phyloP scores from a whole-genome alignment of 768 basidiomycete genomes.

The Strobilomyces confusus region DNA sequence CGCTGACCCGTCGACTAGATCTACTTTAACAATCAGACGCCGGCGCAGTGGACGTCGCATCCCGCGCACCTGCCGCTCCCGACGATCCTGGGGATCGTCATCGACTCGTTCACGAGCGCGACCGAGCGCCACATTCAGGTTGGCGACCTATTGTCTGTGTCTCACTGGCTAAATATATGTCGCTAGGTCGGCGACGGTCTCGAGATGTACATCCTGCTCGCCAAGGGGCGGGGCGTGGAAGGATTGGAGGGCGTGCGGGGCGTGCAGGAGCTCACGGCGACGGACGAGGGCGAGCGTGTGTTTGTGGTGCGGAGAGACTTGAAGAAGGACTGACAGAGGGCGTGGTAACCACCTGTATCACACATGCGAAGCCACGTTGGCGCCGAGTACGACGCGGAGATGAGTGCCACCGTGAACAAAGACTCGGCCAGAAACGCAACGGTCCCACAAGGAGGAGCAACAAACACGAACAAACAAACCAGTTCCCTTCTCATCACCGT shows the following conservation, averaged over 20 bases:
- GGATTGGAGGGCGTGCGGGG: conserved; percentile 54
- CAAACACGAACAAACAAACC: conserved; percentile 27
- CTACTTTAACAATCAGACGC: conserved; percentile 94
- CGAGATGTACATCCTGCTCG: conserved; percentile 85
- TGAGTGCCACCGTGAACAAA: neutral
- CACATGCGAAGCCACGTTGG: neutral
- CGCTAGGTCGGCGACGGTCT: conserved; percentile 89
- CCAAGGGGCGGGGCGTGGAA: conserved; percentile 59
- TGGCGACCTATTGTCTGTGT: conserved; percentile 17
- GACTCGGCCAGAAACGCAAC: neutral
- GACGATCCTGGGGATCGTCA: conserved; percentile 80
- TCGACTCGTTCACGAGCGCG: conserved; percentile 95
- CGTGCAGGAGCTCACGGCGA: conserved; percentile 59
- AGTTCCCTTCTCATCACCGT: conserved; percentile 21
- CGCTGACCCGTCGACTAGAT: conserved; percentile 51
- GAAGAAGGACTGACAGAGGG: conserved; percentile 73
- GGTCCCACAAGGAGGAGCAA: conserved; percentile 3
- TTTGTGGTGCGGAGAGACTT: conserved; percentile 74
- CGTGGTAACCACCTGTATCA: neutral
- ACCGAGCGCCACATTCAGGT: conserved; percentile 99
- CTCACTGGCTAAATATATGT: conserved; percentile 1
- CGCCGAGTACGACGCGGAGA: too few relatives aligned
- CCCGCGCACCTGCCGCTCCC: conserved; percentile 79
- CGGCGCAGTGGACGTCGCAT: conserved; percentile 67
- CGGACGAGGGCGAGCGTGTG: conserved; percentile 64